These are phyloP conservation scores for Penicillium sp. DNA, from an alignment of 2,329 filamentous ascomycete genomes.

Conservation along the genomic window DNA sequence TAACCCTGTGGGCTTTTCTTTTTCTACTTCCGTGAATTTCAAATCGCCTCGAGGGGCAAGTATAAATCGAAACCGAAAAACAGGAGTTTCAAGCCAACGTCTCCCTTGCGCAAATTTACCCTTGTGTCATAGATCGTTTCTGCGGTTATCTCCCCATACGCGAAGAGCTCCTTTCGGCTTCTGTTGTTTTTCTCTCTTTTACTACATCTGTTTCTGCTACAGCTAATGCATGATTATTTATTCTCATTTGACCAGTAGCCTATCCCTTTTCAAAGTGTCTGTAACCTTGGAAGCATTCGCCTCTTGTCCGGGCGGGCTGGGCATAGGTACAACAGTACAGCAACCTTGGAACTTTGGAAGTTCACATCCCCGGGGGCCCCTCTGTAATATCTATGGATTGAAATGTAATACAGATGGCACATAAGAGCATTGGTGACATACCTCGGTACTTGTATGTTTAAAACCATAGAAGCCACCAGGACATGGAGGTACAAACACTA, in stretches of 20 bases:
- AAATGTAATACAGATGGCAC: too few relatives aligned
- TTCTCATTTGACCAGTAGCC: conserved; percentile 10
- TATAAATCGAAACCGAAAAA: conserved; percentile 21
- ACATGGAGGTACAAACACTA: conserved; percentile 21
- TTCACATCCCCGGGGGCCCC: too few relatives aligned
- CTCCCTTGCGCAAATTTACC: conserved; percentile 13
- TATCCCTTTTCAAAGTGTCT: background rate
- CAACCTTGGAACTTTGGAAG: too few relatives aligned
- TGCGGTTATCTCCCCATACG: conserved; percentile 26
- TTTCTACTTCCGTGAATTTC: conserved; percentile 29
- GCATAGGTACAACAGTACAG: too few relatives aligned
- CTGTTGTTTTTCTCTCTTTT: conserved; percentile 20
- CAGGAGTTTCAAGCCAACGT: conserved; percentile 11
- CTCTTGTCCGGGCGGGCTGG: background rate
- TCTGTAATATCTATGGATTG: too few relatives aligned
- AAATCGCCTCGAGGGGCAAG: conserved; percentile 16
- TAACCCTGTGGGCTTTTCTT: conserved; percentile 41
- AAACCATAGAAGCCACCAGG: background rate
- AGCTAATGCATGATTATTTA: conserved; percentile 37
- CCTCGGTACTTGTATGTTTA: too few relatives aligned
- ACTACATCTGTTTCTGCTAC: conserved; percentile 29
- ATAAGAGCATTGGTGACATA: too few relatives aligned
- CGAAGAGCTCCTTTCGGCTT: conserved; percentile 24
- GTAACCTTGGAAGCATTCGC: background rate
- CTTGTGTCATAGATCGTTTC: conserved; percentile 33